Base-by-base conservation (phyloP, 148 eudicot species). In the Silene conica region DNA sequence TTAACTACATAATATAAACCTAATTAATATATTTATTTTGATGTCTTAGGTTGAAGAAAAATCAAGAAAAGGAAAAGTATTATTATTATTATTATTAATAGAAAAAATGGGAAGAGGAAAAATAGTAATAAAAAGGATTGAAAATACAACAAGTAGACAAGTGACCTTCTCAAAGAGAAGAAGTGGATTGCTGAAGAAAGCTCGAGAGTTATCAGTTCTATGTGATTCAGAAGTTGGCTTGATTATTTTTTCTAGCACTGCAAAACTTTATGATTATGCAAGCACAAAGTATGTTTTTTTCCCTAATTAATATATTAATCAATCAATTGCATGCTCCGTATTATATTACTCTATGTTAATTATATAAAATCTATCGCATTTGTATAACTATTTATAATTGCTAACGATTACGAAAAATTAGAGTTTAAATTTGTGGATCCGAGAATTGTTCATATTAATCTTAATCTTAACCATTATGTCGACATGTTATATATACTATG, bases 181-280 rank as follows among this genome's bases (percentile, higher is more conserved):
- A 2, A 76, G 74, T 76, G 83, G 83, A 80, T 19, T 80, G 7
- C 74, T 80, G 1, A 80, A 80, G 21, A 80, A 80, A 76, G 83
- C 83, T 34, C 63, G 74, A 8, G 83, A 80, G 60, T 21, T 80
- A 7, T 76, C 83, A 38, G 59, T 80, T 48, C 58, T 80, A n/a
- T 80, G 83, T 48, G 83, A 80, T 76, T 79, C 83, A 4, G 80
- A 80, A 80, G 74, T 80, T 68, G 83, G 83, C 25, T 50, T 76
- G 10, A 20, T 80, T 23, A 73, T 80, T 19, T 80, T 80, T 55
- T 80, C 83, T 4, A 76, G 83, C 73, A 80, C 80, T 6, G 69
- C 70, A 1, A 80, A 55, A 72, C 83, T 80, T 41, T 80, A 80
- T 62, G 83, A 80, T 7, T 80, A 76, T 61, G 77, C 83, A 31